phyloP scores from a whole-genome alignment of 1,284 basidiomycete species.

The Sporisorium iseilematis-ciliati region DNA sequence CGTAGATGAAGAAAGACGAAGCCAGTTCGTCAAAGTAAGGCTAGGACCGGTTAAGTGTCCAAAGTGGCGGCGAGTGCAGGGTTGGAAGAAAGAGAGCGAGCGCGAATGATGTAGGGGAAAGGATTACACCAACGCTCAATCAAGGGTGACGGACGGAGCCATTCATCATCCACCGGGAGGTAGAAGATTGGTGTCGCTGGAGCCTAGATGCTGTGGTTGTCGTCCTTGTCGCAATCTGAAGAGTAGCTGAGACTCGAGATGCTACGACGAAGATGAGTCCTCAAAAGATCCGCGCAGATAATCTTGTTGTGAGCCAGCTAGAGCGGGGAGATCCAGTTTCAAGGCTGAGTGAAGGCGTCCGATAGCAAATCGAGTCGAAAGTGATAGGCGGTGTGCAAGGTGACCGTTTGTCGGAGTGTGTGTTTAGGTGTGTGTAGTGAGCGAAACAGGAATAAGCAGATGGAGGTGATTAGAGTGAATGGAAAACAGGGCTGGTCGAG shows the following conservation, averaged over 20 bases:
- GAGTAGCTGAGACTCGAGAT: slow-evolving; percentile 1
- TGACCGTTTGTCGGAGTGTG: background rate
- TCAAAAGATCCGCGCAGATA: background rate
- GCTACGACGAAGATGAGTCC: background rate
- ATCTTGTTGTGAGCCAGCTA: background rate
- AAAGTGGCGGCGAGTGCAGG: background rate
- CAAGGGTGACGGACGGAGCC: slow-evolving; percentile 19
- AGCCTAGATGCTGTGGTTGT: background rate
- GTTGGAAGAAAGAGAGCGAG: slow-evolving; percentile 10
- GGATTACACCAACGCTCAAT: slow-evolving; percentile 38
- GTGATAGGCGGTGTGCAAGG: background rate
- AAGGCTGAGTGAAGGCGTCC: background rate
- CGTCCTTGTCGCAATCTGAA: background rate
- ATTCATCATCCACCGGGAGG: slow-evolving; percentile 36
- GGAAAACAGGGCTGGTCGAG: background rate
- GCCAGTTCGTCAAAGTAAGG: slow-evolving; percentile 4
- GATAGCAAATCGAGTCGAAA: background rate
- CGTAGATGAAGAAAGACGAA: background rate
- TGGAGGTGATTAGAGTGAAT: background rate
- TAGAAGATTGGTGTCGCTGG: background rate
- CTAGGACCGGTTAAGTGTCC: background rate
- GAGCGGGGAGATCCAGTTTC: background rate
- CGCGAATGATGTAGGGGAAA: slow-evolving; percentile 27
- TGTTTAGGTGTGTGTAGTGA: background rate
- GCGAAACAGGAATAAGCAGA: background rate